Percentiles rank a stretch among this genome's conserved stretches.
phyloP scores from a whole-genome alignment of 2,329 filamentous ascomycete species.

The Aspergillus quadrilineatus region DNA sequence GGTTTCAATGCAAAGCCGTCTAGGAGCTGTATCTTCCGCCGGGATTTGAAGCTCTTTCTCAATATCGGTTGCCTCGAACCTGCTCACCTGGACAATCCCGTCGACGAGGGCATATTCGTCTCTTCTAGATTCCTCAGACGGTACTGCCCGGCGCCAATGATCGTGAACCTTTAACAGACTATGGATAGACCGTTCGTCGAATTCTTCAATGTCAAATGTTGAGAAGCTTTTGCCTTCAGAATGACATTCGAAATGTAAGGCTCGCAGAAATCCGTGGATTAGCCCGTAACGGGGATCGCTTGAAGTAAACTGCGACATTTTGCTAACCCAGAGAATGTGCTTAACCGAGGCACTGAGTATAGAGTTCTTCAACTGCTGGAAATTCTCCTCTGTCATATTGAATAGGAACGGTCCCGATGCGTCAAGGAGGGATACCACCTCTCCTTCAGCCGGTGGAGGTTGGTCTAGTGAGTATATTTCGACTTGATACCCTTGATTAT shows the following conservation, averaged over 20 bases:
- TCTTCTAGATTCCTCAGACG: neutral
- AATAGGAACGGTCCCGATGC: neutral
- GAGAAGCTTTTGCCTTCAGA: conserved; percentile 13
- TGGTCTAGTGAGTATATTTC: neutral
- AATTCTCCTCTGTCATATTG: neutral
- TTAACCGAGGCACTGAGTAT: neutral
- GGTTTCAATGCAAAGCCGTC: neutral
- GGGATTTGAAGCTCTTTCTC: neutral
- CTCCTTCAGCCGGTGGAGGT: neutral
- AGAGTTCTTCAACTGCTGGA: neutral
- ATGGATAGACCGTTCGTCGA: neutral
- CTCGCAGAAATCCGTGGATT: conserved; percentile 1
- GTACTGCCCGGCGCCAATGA: neutral
- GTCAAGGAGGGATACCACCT: conserved; percentile 11
- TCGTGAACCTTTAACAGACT: neutral
- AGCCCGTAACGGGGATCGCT: conserved; percentile 24
- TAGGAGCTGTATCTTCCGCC: neutral
- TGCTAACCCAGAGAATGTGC: conserved; percentile 11
- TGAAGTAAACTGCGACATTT: neutral
- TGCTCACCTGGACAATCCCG: neutral
- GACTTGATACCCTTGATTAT: neutral
- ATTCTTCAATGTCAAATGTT: conserved; percentile 26
- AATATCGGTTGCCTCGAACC: neutral
- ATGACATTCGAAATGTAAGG: neutral
- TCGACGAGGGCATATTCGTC: conserved; percentile 6